phyloP scores from a whole-genome alignment of 1,139 yeast species.

The Wickerhamomyces sp. region DNA sequence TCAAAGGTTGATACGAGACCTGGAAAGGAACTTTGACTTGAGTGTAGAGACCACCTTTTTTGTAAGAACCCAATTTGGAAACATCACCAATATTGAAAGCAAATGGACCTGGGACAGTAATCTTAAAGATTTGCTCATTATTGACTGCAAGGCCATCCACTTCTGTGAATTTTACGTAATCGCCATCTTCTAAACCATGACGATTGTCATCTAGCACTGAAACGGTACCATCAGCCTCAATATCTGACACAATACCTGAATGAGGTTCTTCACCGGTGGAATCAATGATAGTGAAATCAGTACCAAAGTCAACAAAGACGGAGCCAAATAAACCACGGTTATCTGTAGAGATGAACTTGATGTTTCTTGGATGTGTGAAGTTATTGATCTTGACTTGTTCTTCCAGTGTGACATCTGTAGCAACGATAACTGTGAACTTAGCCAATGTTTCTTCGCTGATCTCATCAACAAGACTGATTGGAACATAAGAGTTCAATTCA shows the following conservation, averaged over 20 bases:
- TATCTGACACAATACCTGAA: slow-evolving; percentile 81
- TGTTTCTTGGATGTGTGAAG: slow-evolving; percentile 65
- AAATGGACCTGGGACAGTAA: slow-evolving; percentile 88
- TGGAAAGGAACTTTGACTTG: slow-evolving; percentile 83
- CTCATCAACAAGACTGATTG: slow-evolving; percentile 63
- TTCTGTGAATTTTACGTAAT: slow-evolving; percentile 83
- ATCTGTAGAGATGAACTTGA: slow-evolving; percentile 79
- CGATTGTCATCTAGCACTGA: slow-evolving; percentile 88
- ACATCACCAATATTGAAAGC: slow-evolving; percentile 67
- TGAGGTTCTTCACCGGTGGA: slow-evolving; percentile 90
- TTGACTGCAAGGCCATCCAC: slow-evolving; percentile 70
- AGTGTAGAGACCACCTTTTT: slow-evolving; percentile 83
- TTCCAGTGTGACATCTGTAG: slow-evolving; percentile 65
- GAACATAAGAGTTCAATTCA: slow-evolving; percentile 87
- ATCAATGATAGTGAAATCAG: slow-evolving; percentile 72
- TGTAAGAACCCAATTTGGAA: slow-evolving; percentile 56
- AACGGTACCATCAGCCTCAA: slow-evolving; percentile 85
- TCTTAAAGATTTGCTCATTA: slow-evolving; percentile 65
- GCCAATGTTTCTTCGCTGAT: slow-evolving; percentile 46
- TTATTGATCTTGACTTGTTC: slow-evolving; percentile 72
- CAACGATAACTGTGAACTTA: slow-evolving; percentile 73
- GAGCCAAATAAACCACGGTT: slow-evolving; percentile 85
- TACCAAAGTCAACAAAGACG: slow-evolving; percentile 88
- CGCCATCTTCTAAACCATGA: slow-evolving; percentile 92
- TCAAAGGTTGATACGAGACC: slow-evolving; percentile 57